Percentiles rank a stretch among this genome's conserved stretches.
phyloP scores from a whole-genome alignment of 257 asterid species.

The Nicotiana obtusifolia region DNA sequence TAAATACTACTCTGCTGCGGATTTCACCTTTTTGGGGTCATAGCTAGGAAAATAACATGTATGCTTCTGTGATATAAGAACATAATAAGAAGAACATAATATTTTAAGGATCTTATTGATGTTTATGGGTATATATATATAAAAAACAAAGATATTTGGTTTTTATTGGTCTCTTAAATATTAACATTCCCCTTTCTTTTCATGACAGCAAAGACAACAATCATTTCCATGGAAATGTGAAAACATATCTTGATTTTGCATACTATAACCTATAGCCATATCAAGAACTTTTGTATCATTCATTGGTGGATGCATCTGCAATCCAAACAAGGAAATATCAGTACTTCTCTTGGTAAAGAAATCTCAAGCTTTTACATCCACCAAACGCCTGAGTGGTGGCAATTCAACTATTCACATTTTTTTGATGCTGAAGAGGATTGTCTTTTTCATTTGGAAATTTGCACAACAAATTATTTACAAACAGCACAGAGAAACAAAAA shows the following conservation, averaged over 20 bases:
- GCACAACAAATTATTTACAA: slow-evolving; percentile 29
- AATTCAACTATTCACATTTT: slow-evolving; percentile 15
- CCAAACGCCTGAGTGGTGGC: slow-evolving; percentile 40
- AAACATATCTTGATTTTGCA: not conserved
- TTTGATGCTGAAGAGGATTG: slow-evolving; percentile 22
- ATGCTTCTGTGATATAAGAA: not conserved
- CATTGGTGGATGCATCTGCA: not conserved
- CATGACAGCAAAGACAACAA: not conserved
- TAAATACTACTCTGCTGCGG: not conserved
- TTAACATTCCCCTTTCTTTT: not conserved
- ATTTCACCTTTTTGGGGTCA: not conserved
- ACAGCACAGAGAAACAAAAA: slow-evolving; percentile 48
- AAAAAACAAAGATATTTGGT: not conserved
- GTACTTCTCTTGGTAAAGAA: slow-evolving; percentile 33
- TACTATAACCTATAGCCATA: not conserved
- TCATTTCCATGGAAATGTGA: slow-evolving; percentile 2
- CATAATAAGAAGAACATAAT: not conserved
- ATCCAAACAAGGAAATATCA: slow-evolving; percentile 21
- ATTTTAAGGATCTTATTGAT: not conserved
- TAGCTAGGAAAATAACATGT: not conserved
- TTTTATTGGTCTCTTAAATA: not conserved
- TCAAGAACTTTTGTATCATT: not conserved
- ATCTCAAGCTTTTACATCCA: slow-evolving; percentile 36
- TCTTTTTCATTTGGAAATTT: slow-evolving; percentile 31
- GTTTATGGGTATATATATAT: not conserved